A percentile compares a stretch with the other conserved stretches of the same genome.
Conservation (phyloP, 805 yeast species). For the Sungouiella blattae region DNA sequence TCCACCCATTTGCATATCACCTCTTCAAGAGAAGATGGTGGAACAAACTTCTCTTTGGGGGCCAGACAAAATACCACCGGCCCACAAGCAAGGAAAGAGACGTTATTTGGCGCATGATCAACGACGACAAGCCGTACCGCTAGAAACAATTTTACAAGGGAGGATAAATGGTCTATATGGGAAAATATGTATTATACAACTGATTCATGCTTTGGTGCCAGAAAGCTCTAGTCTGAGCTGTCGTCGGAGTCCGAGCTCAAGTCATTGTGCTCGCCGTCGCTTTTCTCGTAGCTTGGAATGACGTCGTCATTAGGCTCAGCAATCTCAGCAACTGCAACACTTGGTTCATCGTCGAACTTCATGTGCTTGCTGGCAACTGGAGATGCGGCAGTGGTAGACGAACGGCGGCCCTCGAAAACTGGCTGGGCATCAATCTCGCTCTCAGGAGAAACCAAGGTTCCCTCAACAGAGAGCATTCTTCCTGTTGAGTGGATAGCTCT, state of each 20-base stretch:
- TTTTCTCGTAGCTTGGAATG: constrained; percentile 5
- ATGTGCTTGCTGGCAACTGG: constrained; percentile 12
- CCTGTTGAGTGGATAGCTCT: constrained; percentile 74
- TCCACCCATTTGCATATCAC: background rate
- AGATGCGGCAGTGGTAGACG: constrained; percentile 22
- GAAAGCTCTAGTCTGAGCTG: constrained; percentile 1
- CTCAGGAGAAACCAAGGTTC: constrained; percentile 69
- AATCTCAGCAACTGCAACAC: constrained; percentile 1
- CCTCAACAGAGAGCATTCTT: constrained; percentile 80
- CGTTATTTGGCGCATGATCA: constrained; percentile 43
- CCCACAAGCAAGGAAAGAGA: constrained; percentile 37
- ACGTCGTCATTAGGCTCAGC: constrained; percentile 1
- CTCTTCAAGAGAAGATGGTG: constrained; percentile 9
- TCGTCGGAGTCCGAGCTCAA: constrained; percentile 13
- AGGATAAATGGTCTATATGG: background rate
- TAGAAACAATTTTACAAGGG: too few relatives aligned
- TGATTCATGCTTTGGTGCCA: constrained; percentile 1
- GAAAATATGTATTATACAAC: constrained; percentile 7
- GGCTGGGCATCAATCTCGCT: constrained; percentile 54
- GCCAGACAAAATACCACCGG: constrained; percentile 22
- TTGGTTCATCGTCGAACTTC: constrained; percentile 13
- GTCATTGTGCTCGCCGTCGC: constrained; percentile 3
- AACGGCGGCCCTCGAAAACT: constrained; percentile 40
- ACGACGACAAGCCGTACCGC: constrained; percentile 26
- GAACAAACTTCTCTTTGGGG: constrained; percentile 25